Conservation (phyloP, 2,329 filamentous ascomycete species). For the Colletotrichum destructivum region DNA sequence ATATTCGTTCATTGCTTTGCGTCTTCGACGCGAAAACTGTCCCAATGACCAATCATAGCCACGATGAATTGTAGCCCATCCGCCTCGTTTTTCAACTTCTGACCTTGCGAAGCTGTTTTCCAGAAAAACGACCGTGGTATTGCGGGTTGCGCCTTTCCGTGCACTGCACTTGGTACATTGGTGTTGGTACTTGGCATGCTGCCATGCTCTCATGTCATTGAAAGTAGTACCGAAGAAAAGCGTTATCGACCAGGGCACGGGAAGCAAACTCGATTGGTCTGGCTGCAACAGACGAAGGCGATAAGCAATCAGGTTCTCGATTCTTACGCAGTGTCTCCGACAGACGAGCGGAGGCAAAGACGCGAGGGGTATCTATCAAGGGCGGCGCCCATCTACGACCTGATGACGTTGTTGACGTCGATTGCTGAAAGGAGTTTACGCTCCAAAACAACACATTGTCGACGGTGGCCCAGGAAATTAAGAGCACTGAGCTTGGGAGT, state of each 20-base stretch:
- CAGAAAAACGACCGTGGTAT: neutral
- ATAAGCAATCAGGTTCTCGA: conserved; percentile 6
- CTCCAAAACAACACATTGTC: neutral
- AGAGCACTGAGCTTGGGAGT: neutral
- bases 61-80: too few relatives aligned
- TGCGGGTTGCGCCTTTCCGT: neutral
- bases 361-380: rapidly evolving
- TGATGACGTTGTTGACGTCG: neutral
- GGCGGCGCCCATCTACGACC: neutral
- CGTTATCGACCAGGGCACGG: neutral
- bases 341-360: neutral
- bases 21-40: too few relatives aligned
- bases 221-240: neutral
- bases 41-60: too few relatives aligned
- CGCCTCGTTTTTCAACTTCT: too few relatives aligned
- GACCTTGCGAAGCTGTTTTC: neutral
- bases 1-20: too few relatives aligned
- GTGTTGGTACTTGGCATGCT: neutral
- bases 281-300: conserved; percentile 13
- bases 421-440: neutral
- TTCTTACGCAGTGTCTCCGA: neutral
- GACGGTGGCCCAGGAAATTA: neutral
- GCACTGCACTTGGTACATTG: neutral
- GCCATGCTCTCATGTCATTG: neutral
- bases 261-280: neutral